Percentiles rank a stretch among this genome's conserved stretches.
These are phyloP conservation scores for Xylaria grammica DNA, from an alignment of 495 filamentous ascomycete species.

Conservation along the genomic window DNA sequence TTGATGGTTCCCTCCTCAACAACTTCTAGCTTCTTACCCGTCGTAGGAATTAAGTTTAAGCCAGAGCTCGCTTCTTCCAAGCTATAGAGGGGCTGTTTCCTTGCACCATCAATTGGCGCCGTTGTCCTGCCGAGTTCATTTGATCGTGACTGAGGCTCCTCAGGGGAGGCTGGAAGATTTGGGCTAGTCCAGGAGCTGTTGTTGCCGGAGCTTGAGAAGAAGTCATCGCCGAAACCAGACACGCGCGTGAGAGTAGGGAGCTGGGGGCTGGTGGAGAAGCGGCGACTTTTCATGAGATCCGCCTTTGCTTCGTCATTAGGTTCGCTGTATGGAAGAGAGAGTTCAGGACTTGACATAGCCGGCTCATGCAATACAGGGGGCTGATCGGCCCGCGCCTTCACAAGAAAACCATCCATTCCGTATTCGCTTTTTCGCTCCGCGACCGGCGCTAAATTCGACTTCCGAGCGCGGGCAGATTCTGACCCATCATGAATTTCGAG, in stretches of 20 bases:
- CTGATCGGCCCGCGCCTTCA: conserved; percentile 21
- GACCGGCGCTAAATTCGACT: conserved; percentile 57
- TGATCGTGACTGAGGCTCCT: not conserved
- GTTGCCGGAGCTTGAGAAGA: conserved; percentile 41
- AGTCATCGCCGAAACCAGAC: conserved; percentile 65
- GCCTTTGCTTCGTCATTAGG: conserved; percentile 11
- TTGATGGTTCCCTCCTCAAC: not conserved
- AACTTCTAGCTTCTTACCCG: not conserved
- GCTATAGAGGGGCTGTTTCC: not conserved
- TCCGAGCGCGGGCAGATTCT: conserved; percentile 38
- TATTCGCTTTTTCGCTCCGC: conserved; percentile 65
- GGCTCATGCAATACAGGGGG: not conserved
- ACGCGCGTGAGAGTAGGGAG: conserved; percentile 70
- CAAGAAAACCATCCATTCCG: conserved; percentile 50
- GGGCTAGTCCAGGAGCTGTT: conserved; percentile 7
- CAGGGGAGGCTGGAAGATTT: not conserved
- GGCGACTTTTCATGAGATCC: conserved; percentile 26
- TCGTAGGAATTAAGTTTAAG: not conserved
- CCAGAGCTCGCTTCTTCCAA: not conserved
- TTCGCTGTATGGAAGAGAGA: not conserved
- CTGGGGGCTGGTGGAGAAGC: conserved; percentile 54
- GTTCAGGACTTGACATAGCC: conserved; percentile 9
- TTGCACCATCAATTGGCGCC: not conserved
- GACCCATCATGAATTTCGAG: conserved; percentile 36
- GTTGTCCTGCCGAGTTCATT: conserved; percentile 21